Base-by-base conservation (phyloP, 2,329 filamentous ascomycete genomes). In the Pseudophaeomoniella oleicola region DNA sequence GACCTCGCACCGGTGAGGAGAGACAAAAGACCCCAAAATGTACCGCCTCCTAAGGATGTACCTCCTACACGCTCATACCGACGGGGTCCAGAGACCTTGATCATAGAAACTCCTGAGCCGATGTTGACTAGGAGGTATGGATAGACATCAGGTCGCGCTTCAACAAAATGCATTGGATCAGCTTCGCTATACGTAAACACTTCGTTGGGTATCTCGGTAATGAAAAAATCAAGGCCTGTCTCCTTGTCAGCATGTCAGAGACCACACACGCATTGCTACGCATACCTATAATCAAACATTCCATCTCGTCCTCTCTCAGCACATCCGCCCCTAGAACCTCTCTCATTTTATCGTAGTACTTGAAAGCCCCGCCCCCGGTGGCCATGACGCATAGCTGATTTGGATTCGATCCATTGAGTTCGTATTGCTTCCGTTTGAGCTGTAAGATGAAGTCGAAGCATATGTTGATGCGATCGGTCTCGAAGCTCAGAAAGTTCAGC, bases 71-170 rank as follows among this genome's bases (percentile, higher is more conserved):
- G 83, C 58, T 92, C 71, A 56, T 81, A 94, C 45, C 85, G 72
- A 37, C 81, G 74, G 0, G 86, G 87, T 0, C 87, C 88, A 0
- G 83, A 92, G 5, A 98, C 90, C 56, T 96, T 96, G 59, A 98
- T 80, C 72, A 98, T 93, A 30, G 81, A 90, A 4, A 98, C 90
- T 36, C 90, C 90, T 5, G 87, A 94, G 32, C 90, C 90, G 47
- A 98, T 98, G 60, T 98, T 98, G 51, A 98, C 90, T 18, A 98
- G 76, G 31, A 98, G 76, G 55, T 98, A 98, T 2, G 90, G 90
- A 56, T 98, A 96, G 41, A 94, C 85, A 46, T 88, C 77, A n/a
- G 76, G 67, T 32, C 69, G 67, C 1, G 85, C 76, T 42, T 79
- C 74, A 46, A 80, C 76, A 54, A 94, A 96, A 51, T 84, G 75